Evolutionary conservation across 768 basidiomycete species (phyloP), one percentile per base, ranked within the genome.

Genomic region (Cyathus striatus): DNA sequence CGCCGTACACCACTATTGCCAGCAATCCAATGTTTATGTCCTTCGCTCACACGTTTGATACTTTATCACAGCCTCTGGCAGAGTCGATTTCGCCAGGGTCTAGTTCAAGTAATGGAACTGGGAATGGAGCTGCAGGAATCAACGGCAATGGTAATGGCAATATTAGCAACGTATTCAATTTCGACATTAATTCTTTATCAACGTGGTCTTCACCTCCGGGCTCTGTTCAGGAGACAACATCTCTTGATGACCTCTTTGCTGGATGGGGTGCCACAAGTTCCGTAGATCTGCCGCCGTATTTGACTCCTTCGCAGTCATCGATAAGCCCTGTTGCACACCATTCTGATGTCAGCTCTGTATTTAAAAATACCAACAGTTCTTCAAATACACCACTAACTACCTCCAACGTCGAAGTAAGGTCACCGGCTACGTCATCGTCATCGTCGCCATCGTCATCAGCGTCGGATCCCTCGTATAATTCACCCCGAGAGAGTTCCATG

Each of bases 1-100:
- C 70, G 5, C 75, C 80, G 1, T 90, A 79, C 61, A 90, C 84
- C 44, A 88, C 86, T 9, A 82, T 93, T 44, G 88, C 88, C 39
- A 81, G 74, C 63, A 90, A 90, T 49, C 88, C 90, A 1, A 73
- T 81, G 64, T 90, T 85, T 69, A 88, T 86, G 70, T 87, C 88
- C n/a, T 85, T 85, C 57, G 76, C 82, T 13, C n/a, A n/a, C n/a
- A n/a, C n/a, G n/a, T n/a, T n/a, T n/a, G 81, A 83, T 47, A 53
- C 65, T 25, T 59, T 64, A 13, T 53, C 65, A 9, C 59, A 65
- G 12, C 49, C 56, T 21, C 46, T 45, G 17, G 50, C 46, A 25
- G 36, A 40, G 34, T 24, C 33, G 12, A 26, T 36, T 38, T 34
- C 50, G 23, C 32, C 44, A 23, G 45, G 10, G 35, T 12, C 10